phyloP scores from a whole-genome alignment of 129 eudicot genomes.

The Chrysanthemum makinoi region DNA sequence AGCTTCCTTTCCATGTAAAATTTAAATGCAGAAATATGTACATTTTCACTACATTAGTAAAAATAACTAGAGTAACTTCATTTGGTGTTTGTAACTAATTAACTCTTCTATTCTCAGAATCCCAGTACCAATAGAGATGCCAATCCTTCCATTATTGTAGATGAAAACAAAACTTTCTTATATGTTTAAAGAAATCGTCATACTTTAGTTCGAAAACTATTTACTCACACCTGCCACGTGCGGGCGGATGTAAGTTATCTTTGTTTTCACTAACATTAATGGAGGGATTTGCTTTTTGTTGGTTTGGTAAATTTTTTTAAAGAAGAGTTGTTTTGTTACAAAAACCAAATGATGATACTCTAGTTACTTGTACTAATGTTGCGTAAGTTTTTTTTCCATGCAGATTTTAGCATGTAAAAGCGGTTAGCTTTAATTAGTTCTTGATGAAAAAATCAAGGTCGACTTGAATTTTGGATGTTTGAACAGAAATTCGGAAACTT shows the following conservation, averaged over 20 bases:
- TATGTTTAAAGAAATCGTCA: neutral
- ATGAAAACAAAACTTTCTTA: no score
- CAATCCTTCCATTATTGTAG: no score
- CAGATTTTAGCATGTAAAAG: conserved; percentile 10
- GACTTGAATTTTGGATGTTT: conserved; percentile 5
- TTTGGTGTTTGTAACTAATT: no score
- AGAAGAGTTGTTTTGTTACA: neutral
- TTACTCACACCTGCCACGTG: neutral
- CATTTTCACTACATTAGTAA: no score
- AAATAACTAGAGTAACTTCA: no score
- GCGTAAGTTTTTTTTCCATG: conserved; percentile 8
- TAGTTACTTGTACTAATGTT: neutral
- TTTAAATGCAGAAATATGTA: no score
- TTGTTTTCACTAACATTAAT: conserved; percentile 13
- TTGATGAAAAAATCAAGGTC: neutral
- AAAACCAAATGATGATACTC: neutral
- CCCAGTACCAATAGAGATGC: no score
- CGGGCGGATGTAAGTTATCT: neutral
- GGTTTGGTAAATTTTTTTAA: neutral
- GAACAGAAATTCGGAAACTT: neutral
- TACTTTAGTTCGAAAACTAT: neutral
- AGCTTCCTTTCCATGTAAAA: no score
- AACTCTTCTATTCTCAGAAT: neutral
- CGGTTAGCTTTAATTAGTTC: conserved; percentile 2
- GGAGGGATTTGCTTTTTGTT: neutral